Evolutionary conservation across 768 basidiomycete species (phyloP).

Genomic region (Mycena crocata): DNA sequence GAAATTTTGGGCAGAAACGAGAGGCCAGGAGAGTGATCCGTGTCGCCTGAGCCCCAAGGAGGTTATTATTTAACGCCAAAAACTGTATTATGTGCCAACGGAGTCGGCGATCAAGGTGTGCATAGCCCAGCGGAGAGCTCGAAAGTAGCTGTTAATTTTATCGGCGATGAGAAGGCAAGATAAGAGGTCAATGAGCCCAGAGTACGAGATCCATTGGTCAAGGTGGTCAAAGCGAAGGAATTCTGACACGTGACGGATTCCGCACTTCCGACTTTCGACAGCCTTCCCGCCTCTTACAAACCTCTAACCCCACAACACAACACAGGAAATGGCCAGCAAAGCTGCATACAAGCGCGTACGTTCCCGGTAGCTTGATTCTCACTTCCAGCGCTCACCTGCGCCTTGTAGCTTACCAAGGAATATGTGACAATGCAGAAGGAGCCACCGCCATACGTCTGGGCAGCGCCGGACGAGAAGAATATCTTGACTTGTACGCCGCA

Average conservation of each 20-base stretch:
- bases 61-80: not conserved
- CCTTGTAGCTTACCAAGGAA: conserved; percentile 81
- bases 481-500: conserved; percentile 86
- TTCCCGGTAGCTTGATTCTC: conserved; percentile 24
- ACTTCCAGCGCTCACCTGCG: conserved; percentile 10
- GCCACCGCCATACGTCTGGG: conserved; percentile 97
- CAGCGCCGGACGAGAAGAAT: conserved; percentile 96
- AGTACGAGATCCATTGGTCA: too few relatives aligned
- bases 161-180: not conserved
- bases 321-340: conserved; percentile 78
- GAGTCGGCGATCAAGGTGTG: conserved; percentile 17
- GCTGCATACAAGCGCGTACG: conserved; percentile 86
- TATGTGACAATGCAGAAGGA: conserved; percentile 92
- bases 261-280: not conserved
- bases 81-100: not conserved
- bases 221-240: not conserved
- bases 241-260: not conserved
- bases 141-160: not conserved
- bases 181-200: too few relatives aligned
- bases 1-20: too few relatives aligned
- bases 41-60: too few relatives aligned
- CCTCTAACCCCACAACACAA: conserved; percentile 22
- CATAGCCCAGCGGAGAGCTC: not conserved
- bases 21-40: too few relatives aligned
- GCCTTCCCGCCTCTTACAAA: conserved; percentile 4